Percentiles rank a stretch among this genome's conserved stretches.
Conservation (phyloP, 495 filamentous ascomycete genomes). For the Rusavskia elegans region DNA sequence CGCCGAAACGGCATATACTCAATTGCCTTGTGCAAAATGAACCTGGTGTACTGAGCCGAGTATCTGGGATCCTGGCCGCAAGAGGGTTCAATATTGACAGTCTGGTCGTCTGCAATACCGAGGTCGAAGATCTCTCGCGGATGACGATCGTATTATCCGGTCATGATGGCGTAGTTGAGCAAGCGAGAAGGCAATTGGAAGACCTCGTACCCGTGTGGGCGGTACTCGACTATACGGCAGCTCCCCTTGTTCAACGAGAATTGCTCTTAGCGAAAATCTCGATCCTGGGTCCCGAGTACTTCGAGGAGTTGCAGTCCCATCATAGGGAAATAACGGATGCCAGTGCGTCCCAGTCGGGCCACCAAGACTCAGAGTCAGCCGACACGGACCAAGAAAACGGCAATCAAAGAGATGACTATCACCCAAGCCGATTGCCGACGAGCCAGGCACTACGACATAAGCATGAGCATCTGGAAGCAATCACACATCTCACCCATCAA, state of each 20-base stretch:
- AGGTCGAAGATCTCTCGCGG: conserved; percentile 90
- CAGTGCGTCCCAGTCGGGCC: conserved; percentile 20
- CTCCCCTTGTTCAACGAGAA: conserved; percentile 92
- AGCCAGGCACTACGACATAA: conserved; percentile 88
- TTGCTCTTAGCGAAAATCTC: conserved; percentile 92
- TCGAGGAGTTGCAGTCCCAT: conserved; percentile 87
- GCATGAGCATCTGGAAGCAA: conserved; percentile 87
- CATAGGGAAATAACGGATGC: conserved; percentile 58
- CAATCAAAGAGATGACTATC: conserved; percentile 46
- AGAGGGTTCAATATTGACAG: conserved; percentile 99
- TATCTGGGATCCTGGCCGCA: conserved; percentile 91
- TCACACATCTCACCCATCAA: conserved; percentile 91
- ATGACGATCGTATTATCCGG: conserved; percentile 97
- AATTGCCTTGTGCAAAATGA: conserved; percentile 99
- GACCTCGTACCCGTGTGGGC: conserved; percentile 97
- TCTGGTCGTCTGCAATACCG: conserved; percentile 91
- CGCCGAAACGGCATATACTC: conserved; percentile 85
- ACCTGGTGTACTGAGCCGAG: conserved; percentile 87
- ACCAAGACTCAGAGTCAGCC: conserved; percentile 17
- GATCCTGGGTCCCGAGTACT: conserved; percentile 91
- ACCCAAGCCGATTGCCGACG: conserved; percentile 67
- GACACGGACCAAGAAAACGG: conserved; percentile 13
- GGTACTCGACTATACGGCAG: conserved; percentile 84
- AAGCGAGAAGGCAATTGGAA: conserved; percentile 87
- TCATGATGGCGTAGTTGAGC: conserved; percentile 94